Percentiles rank a stretch among this genome's conserved stretches.
Evolutionary conservation across 1,139 yeast species (phyloP).

Genomic region (Geotrichum siamense): DNA sequence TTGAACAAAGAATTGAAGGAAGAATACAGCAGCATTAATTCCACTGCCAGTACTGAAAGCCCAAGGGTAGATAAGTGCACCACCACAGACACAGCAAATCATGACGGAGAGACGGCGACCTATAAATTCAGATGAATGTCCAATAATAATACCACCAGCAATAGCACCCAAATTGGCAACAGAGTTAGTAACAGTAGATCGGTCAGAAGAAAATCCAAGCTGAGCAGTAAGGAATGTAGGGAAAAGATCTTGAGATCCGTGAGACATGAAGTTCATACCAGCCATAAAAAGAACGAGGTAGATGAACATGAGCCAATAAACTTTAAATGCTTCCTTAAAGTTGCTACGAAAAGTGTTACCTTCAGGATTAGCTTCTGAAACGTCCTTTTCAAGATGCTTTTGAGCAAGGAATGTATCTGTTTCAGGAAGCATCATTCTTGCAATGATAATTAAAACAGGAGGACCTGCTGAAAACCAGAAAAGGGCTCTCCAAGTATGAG

Average conservation of each 20-base stretch:
- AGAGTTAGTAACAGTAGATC: slow-evolving; percentile 58
- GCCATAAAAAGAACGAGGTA: slow-evolving; percentile 53
- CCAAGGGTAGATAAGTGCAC: slow-evolving; percentile 64
- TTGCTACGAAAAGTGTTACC: slow-evolving; percentile 25
- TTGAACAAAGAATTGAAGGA: slow-evolving; percentile 73
- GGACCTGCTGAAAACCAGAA: slow-evolving; percentile 78
- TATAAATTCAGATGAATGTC: slow-evolving; percentile 51
- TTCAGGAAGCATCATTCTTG: slow-evolving; percentile 53
- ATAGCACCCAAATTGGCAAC: slow-evolving; percentile 69
- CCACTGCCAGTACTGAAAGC: slow-evolving; percentile 51
- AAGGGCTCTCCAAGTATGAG: slow-evolving; percentile 64
- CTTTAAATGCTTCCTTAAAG: slow-evolving; percentile 29
- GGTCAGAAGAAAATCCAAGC: slow-evolving; percentile 43
- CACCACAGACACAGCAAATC: slow-evolving; percentile 59
- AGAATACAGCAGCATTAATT: slow-evolving; percentile 71
- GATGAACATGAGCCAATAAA: slow-evolving; percentile 39
- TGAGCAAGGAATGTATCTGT: slow-evolving; percentile 47
- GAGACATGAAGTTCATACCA: slow-evolving; percentile 62
- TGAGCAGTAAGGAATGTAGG: slow-evolving; percentile 57
- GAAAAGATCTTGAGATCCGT: slow-evolving; percentile 67
- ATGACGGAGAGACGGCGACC: slow-evolving; percentile 57
- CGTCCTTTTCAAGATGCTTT: slow-evolving; percentile 30
- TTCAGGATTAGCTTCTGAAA: slow-evolving; percentile 48
- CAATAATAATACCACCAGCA: slow-evolving; percentile 55
- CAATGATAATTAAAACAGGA: slow-evolving; percentile 48